Base-by-base conservation (phyloP, 208 protist genomes). In the Borovskyia barvae region DNA sequence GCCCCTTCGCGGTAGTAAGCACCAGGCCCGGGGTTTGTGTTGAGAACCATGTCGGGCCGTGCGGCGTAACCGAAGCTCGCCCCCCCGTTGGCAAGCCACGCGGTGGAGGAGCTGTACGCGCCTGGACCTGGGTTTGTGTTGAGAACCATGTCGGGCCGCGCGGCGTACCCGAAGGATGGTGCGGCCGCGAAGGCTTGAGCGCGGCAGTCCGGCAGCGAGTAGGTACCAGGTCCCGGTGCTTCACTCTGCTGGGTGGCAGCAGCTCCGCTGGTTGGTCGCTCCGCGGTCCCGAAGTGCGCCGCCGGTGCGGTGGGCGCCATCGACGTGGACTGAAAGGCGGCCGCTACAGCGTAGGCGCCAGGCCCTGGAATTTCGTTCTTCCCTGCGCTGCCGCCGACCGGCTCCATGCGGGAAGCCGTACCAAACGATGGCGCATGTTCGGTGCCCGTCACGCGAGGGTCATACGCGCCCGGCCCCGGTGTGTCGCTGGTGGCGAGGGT, bases 91-190 rank as follows among this genome's bases (percentile, higher is more conserved):
- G n/a, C n/a, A 87, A 9, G 72, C 37, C 15, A 75, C 80, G 3
- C 75, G 80, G 4, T 76, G 75, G 30, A 67, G 70, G 32, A 25
- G 39, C 40, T 49, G 47, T 71, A 71, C 32, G 37, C 39, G 48
- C 64, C 53, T 3, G 64, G 64, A 19, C 65, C 65, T 1, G 65
- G 65, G 33, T 50, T 60, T 8, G 12, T 40, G 42, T 53, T 61
- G 33, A 25, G 49, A 30, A 55, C 22, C 8, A n/a, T 1, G 47
- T 53, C 53, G 1, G 45, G 52, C 46, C 53, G 35, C 63, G 32
- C 26, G 28, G 51, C 42, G 5, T 30, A 32, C 19, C 63, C 53
- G 35, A 60, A 60, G 2, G 48, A 42, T 7, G 37, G n/a, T 22
- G 45, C 47, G 2, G 19, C 22, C 3, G 22, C 32, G 19, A 6